Evolutionary conservation across 495 filamentous ascomycete species (phyloP), one percentile per base, ranked within the genome.

Genomic region (Penicillium flavigenum): DNA sequence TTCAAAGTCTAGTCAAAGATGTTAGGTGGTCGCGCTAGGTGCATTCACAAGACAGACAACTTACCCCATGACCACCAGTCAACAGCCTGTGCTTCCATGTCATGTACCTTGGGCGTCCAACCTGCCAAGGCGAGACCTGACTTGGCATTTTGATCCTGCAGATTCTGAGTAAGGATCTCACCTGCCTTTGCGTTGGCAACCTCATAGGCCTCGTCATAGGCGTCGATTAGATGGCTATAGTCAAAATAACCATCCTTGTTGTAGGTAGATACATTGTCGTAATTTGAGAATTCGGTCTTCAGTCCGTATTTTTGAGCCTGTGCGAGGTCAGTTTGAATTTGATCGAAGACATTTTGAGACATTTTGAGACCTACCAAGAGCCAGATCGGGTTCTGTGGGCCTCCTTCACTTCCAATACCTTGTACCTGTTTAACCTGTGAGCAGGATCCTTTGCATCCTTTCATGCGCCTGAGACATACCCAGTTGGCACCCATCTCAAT

Each of bases 401-500:
- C 83, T 32, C 73, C 76, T 24, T 68, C 59, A 5, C 74, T 78
- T 1, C 81, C 86, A 6, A 88, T 71, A 0, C 88, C 88, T 75
- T 92, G 87, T 2, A 91, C 61, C 77, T 79, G 38, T 26, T 2
- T 3, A 6, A 48, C 46, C 1, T 45, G 48, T 46, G 29, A 47
- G n/a, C 45, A 26, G 46, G 5, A 32, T 38, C 17, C 29, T 24
- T 20, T 2, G 46, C 7, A 36, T 38, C 17, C 29, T 24, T 20
- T 1, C 6, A 31, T 24, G 14, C 22, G 7, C 36, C 19, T 48
- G 14, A 39, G 0, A 32, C 29, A 20, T n/a, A 77, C 83, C 86
- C 86, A 89, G 57, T 89, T 89, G 9, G 85, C 86, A 10, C 86
- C 86, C 16, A 86, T 70, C 64, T 89, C 86, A n/a, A 89, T 72